Conservation (phyloP, 2,329 filamentous ascomycete species). For the Lasiodiplodia gonubiensis region DNA sequence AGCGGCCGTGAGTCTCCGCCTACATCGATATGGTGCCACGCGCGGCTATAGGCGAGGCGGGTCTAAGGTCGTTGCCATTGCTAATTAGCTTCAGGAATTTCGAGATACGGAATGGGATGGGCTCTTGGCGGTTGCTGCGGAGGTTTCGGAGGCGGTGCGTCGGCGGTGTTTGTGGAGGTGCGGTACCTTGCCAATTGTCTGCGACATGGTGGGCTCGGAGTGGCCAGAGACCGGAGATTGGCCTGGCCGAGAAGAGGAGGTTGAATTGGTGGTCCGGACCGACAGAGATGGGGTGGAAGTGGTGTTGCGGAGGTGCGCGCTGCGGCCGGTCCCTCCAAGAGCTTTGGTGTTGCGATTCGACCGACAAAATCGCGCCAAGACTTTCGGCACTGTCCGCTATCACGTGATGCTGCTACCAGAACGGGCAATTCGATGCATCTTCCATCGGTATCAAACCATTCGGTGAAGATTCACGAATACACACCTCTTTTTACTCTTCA, state of each 20-base stretch:
- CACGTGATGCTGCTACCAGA: neutral
- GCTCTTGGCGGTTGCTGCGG: no score
- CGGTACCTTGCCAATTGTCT: constrained; percentile 75
- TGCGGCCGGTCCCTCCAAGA: neutral
- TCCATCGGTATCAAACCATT: neutral
- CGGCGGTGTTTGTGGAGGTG: constrained; percentile 1
- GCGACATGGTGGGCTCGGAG: constrained; percentile 66
- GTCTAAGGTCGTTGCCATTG: constrained; percentile 63
- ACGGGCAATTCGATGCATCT: neutral
- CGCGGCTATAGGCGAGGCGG: constrained; percentile 91
- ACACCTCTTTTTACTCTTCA: neutral
- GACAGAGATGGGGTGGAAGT: neutral
- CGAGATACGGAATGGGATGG: no score
- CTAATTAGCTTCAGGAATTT: no score
- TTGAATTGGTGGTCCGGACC: neutral
- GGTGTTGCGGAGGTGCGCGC: constrained; percentile 7
- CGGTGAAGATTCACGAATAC: no score
- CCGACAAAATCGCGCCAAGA: constrained; percentile 29
- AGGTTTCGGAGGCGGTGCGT: neutral
- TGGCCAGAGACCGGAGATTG: constrained; percentile 34
- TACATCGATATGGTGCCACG: constrained; percentile 91
- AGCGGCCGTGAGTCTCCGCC: constrained; percentile 73
- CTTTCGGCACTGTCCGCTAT: constrained; percentile 8
- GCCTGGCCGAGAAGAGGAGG: neutral
- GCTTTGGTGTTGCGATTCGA: constrained; percentile 19